Base-by-base conservation (phyloP, 2,329 filamentous ascomycete species). In the Reticulascus tulasneorum region DNA sequence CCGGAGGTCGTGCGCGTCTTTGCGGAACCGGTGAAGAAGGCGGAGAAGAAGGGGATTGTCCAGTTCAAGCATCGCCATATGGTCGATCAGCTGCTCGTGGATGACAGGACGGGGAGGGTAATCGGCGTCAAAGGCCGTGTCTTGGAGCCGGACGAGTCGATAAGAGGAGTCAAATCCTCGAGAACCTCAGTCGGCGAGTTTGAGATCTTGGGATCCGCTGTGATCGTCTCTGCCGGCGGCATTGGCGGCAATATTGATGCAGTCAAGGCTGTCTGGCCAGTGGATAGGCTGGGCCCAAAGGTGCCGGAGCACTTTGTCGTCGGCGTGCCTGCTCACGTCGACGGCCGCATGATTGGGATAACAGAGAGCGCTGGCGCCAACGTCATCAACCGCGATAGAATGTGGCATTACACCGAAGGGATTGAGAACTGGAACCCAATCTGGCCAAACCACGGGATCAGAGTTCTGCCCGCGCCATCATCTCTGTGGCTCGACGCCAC, bases 401-500 rank as follows among this genome's bases (percentile, higher is more conserved):
- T 81, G 77, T 82, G 77, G 77, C 77, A 81, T 52, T 82, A 82
- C 50, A 80, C 75, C 9, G 77, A 82, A 47, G 77, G 77, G 1
- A 53, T 82, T 9, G 62, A 67, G 35, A 80, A 82, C 51, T 81
- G 77, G 77, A 58, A 79, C 36, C 64, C 75, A 5, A 79, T 81
- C 53, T 81, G 77, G 77, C 76, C 75, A 0, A 41, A 48, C 11
- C 77, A 81, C 47, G 77, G 77, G 15, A 81, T 81, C 44, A 73
- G 77, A 22, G 66, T 81, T 3, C 58, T 81, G 11, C 75, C 77
- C 0, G 77, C 71, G 0, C 77, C 77, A 0, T 79, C 75, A 1
- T 77, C 75, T 3, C 68, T 81, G 5, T 81, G 77, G 77, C 67
- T 81, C 1, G 77, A 81, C 38, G 77, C 77, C 11, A 72, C 64